phyloP scores from a whole-genome alignment of 75 land plant genomes.

The Cupressus sempervirens region DNA sequence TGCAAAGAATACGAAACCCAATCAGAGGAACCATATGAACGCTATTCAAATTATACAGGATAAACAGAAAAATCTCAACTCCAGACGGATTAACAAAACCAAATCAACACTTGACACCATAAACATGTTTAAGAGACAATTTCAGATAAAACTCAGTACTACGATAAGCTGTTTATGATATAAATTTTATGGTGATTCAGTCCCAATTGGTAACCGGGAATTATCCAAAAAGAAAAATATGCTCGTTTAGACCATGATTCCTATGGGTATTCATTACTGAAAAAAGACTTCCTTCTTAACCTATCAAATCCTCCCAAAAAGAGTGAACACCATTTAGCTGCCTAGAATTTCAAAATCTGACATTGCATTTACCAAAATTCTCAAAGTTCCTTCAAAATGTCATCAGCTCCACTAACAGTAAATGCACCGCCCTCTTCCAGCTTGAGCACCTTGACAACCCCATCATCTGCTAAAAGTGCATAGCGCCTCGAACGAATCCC shows the following conservation, averaged over 20 bases:
- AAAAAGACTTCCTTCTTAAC: neutral
- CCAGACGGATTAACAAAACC: neutral
- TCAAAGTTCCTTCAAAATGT: conserved; percentile 74
- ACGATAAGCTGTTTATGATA: neutral
- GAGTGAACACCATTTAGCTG: neutral
- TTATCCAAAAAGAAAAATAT: neutral
- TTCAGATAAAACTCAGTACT: neutral
- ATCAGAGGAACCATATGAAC: neutral
- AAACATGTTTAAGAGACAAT: neutral
- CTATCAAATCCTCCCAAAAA: neutral
- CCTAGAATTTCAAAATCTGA: neutral
- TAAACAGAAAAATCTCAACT: neutral
- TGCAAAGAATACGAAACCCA: neutral
- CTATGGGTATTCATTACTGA: neutral
- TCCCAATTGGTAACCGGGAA: neutral
- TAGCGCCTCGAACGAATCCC: conserved; percentile 74
- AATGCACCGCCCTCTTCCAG: conserved; percentile 87
- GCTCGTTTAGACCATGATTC: neutral
- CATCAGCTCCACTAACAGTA: conserved; percentile 72
- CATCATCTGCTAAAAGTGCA: conserved; percentile 71
- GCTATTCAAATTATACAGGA: neutral
- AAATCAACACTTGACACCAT: neutral
- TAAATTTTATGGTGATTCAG: neutral
- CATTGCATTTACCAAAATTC: neutral
- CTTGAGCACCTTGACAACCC: conserved; percentile 82